These are phyloP conservation scores for Russula virescens DNA, from an alignment of 768 basidiomycete genomes.

Conservation along the genomic window DNA sequence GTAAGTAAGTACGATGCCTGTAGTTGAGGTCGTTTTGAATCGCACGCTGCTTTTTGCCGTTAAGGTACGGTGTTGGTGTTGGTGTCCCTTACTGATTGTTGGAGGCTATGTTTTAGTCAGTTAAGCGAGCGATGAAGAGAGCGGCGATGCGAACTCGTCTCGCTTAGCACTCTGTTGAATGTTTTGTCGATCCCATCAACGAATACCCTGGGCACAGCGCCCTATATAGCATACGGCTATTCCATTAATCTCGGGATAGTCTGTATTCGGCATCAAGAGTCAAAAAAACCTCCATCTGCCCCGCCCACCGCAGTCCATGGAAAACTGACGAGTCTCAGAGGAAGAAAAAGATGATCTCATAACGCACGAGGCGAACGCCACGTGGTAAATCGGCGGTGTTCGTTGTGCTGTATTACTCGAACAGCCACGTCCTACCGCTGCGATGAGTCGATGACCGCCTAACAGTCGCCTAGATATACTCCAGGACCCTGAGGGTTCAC, in stretches of 20 bases:
- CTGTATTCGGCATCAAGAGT: too few species aligned
- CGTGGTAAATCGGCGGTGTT: not conserved
- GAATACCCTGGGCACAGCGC: too few species aligned
- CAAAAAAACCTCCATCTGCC: too few species aligned
- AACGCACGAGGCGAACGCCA: not conserved
- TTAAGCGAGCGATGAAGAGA: too few species aligned
- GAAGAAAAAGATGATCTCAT: not conserved
- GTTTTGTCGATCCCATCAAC: not conserved
- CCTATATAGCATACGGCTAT: too few species aligned
- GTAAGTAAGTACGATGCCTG: not conserved
- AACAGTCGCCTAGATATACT: too few species aligned
- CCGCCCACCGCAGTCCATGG: too few species aligned
- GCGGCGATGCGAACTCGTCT: not conserved
- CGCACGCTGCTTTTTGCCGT: too few species aligned
- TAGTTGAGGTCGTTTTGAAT: too few species aligned
- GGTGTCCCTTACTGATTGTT: not conserved
- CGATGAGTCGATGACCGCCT: not conserved
- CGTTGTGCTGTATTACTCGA: not conserved
- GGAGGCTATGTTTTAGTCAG: too few species aligned
- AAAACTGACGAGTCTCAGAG: not conserved
- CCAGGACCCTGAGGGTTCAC: not conserved
- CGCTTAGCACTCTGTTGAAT: not conserved
- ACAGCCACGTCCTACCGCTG: not conserved
- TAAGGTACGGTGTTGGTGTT: too few species aligned
- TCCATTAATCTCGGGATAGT: too few species aligned